phyloP scores from a whole-genome alignment of 257 asterid genomes.

The Rubia yunnanensis region DNA sequence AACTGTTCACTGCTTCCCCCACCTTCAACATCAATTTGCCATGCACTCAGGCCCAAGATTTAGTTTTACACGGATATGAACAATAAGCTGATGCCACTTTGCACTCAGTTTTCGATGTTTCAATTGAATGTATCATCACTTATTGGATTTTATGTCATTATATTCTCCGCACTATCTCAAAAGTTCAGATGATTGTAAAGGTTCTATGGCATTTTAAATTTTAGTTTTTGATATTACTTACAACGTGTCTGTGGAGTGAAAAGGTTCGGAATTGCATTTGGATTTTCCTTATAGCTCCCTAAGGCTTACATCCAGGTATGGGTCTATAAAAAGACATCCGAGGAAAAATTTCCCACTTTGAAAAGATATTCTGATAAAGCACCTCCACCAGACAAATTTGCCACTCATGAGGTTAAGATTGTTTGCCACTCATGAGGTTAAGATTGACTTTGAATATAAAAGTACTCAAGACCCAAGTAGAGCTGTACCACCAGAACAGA shows the following conservation, averaged over 20 bases:
- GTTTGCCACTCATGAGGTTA: conserved; percentile 79
- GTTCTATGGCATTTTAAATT: background rate
- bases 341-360: conserved; percentile 87
- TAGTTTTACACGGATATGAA: background rate
- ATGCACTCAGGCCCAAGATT: background rate
- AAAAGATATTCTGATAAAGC: conserved; percentile 91
- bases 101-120: background rate
- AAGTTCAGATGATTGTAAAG: background rate
- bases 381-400: conserved; percentile 81
- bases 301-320: conserved; percentile 50
- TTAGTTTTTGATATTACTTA: background rate
- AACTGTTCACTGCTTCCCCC: background rate
- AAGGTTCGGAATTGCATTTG: background rate
- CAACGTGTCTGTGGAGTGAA: background rate
- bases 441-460: conserved; percentile 73
- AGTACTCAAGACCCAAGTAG: conserved; percentile 46
- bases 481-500: conserved; percentile 92
- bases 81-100: background rate
- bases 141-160: background rate
- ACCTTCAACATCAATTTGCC: background rate
- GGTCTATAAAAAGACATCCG: conserved; percentile 92
- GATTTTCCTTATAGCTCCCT: background rate
- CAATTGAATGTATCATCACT: background rate
- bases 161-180: background rate
- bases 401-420: no score